These are phyloP conservation scores for Suillus alpinus DNA, from an alignment of 768 basidiomycete genomes.

Conservation along the genomic window DNA sequence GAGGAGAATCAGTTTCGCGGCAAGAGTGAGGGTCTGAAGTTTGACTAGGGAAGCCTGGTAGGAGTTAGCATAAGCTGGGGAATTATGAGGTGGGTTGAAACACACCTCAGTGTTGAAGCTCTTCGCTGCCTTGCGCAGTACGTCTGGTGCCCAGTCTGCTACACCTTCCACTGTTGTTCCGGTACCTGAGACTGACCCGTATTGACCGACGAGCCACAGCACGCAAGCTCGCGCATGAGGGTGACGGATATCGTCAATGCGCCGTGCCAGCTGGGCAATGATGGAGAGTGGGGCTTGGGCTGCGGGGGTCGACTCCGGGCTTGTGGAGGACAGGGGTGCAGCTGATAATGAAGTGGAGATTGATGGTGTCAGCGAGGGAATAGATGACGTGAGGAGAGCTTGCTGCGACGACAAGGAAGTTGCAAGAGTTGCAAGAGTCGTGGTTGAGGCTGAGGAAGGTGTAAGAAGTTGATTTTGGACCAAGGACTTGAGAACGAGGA, in stretches of 20 bases:
- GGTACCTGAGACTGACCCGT: slow-evolving; percentile 45
- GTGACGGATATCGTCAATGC: slow-evolving; percentile 78
- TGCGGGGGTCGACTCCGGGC: slow-evolving; percentile 11
- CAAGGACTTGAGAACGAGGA: slow-evolving; percentile 81
- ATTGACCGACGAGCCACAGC: slow-evolving; percentile 92
- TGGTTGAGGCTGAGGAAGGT: slow-evolving; percentile 24
- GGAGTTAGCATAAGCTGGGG: not conserved
- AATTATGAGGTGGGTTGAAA: not conserved
- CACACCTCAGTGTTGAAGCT: slow-evolving; percentile 70
- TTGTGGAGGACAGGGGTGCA: slow-evolving; percentile 21
- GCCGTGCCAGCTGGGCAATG: slow-evolving; percentile 74
- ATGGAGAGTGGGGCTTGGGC: slow-evolving; percentile 53
- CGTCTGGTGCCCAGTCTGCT: slow-evolving; percentile 83
- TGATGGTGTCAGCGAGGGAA: slow-evolving; percentile 5
- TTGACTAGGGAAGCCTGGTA: slow-evolving; percentile 65
- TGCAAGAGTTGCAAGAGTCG: slow-evolving; percentile 1
- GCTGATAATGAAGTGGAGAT: not conserved
- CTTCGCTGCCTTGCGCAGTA: slow-evolving; percentile 77
- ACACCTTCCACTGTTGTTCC: slow-evolving; percentile 50
- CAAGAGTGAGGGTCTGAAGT: slow-evolving; percentile 81
- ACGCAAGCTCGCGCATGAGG: slow-evolving; percentile 83
- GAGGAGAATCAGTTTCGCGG: slow-evolving; percentile 78
- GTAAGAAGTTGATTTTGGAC: slow-evolving; percentile 64
- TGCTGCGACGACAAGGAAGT: slow-evolving; percentile 6
- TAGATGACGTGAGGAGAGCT: slow-evolving; percentile 9